Conservation (phyloP, 2,329 filamentous ascomycete species). For the Microthyrium microscopicum region DNA sequence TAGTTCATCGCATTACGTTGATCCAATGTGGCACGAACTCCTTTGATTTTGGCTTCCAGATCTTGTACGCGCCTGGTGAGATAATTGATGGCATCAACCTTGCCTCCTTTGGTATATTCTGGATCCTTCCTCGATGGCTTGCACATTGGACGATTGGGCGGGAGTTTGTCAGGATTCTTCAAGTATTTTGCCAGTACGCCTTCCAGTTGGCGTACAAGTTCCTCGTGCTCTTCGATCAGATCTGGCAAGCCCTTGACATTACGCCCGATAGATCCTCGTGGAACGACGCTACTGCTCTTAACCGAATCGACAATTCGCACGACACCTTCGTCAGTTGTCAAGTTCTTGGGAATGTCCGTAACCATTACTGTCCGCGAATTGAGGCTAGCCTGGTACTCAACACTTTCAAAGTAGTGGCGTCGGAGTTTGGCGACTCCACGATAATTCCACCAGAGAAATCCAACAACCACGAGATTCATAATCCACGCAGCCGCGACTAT, state of each 20-base stretch:
- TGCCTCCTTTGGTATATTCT: constrained; percentile 49
- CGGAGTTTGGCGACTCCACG: constrained; percentile 53
- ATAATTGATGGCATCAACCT: constrained; percentile 89
- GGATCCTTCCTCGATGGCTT: constrained; percentile 66
- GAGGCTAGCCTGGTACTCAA: constrained; percentile 76
- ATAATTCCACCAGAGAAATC: constrained; percentile 86
- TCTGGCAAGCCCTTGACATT: constrained; percentile 84
- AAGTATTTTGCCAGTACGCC: constrained; percentile 75
- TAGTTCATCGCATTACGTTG: constrained; percentile 78
- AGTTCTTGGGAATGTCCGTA: constrained; percentile 66
- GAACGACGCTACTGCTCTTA: constrained; percentile 61
- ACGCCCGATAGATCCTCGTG: constrained; percentile 66
- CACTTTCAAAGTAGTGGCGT: constrained; percentile 64
- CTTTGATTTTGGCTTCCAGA: constrained; percentile 69
- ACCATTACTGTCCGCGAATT: constrained; percentile 52
- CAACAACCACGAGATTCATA: constrained; percentile 59
- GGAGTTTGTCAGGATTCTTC: constrained; percentile 68
- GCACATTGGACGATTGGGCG: constrained; percentile 60
- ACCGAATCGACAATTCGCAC: constrained; percentile 66
- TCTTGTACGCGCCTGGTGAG: constrained; percentile 68
- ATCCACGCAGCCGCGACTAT: constrained; percentile 43
- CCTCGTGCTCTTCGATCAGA: constrained; percentile 69
- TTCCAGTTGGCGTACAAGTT: constrained; percentile 68
- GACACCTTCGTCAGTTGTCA: constrained; percentile 72
- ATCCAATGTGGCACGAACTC: constrained; percentile 67